Base-by-base conservation (phyloP, 495 filamentous ascomycete species). In the Lasiosphaeria miniovina region DNA sequence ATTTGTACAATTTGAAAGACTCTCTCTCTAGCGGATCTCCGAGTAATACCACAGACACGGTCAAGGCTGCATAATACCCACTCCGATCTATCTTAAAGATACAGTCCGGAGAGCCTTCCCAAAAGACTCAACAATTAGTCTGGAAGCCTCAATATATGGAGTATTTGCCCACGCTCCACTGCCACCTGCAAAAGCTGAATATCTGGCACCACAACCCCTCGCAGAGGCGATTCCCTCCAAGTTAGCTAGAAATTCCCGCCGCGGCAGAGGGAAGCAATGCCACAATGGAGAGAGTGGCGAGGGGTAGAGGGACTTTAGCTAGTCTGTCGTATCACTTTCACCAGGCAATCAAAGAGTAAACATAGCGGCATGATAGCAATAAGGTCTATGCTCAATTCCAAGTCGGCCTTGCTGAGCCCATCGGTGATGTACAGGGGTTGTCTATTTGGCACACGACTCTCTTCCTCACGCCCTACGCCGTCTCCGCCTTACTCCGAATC, bases 401-500 rank as follows among this genome's bases (percentile, higher is more conserved):
- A 36, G n/a, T 54, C 52, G 34, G 49, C 45, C 43, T 48, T 36
- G 15, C 12, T 38, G 8, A 43, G 31, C 31, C 34, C 33, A 46
- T 60, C 46, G 54, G 55, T 70, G 65, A 67, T 72, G 53, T 72
- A 70, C 69, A 72, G 59, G 59, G 63, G 36, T 58, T 40, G 62
- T 72, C 68, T 70, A 68, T 68, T 65, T 54, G 50, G 57, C 64
- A 70, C 69, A 63, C 33, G 60, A 24, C 57, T 57, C 48, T 35
- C 52, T 36, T 40, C 35, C 41, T 54, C 46, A 32, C 49, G 31
- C 10, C 53, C 32, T 38, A 35, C 10, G 24, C 24, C 15, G 11
- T 14, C 34, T 50, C 43, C 4, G 5, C 34, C 59, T 70, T 82
- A 78, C 65, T 82, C 77, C 61, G 78, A 76, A 14, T 67, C 68